Evolutionary conservation across 2,329 filamentous ascomycete species (phyloP).

Genomic region (Colletotrichum camelliae): DNA sequence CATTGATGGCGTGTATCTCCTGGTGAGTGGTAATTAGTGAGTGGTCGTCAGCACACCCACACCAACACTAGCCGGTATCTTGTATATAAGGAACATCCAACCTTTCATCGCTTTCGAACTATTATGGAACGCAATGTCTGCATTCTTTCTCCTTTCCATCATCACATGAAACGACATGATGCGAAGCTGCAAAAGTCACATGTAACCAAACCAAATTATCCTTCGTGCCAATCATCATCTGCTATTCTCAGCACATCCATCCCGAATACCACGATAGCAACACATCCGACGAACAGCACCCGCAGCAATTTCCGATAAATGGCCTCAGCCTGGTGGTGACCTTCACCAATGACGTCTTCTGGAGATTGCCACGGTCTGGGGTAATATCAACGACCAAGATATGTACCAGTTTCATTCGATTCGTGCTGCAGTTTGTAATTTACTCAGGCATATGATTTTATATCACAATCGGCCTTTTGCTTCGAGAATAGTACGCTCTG

Average conservation of each 20-base stretch:
- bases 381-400: no score
- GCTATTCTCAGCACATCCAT: neutral
- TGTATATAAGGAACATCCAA: neutral
- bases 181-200: neutral
- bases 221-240: neutral
- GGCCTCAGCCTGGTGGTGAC: accelerated
- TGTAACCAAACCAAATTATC: neutral
- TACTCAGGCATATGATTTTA: accelerated
- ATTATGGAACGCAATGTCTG: no score
- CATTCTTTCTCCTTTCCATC: no score
- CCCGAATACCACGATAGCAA: neutral
- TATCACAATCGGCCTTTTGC: neutral
- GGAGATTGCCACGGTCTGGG: no score
- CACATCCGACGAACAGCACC: accelerated
- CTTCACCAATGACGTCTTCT: no score
- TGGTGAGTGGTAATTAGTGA: no score
- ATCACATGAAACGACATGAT: neutral
- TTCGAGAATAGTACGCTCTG: neutral
- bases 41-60: no score
- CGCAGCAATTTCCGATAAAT: neutral
- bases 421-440: no score
- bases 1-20: accelerated
- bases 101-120: no score
- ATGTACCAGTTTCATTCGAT: no score
- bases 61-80: neutral